phyloP scores from a whole-genome alignment of 768 basidiomycete genomes.

The Mrakia frigida region DNA sequence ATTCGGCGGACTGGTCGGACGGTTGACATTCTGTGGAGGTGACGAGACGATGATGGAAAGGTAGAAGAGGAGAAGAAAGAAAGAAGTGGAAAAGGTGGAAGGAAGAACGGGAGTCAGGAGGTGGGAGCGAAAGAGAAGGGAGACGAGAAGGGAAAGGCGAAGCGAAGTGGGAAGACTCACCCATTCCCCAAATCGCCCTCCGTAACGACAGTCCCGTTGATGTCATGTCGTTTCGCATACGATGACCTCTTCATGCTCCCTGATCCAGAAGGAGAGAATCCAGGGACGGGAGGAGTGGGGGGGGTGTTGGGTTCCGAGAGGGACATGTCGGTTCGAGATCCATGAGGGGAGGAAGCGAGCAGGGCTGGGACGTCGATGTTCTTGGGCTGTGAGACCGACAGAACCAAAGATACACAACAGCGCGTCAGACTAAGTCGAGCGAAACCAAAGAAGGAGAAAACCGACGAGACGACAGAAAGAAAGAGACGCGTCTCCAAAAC shows the following conservation, averaged over 20 bases:
- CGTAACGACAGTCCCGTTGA: slow-evolving; percentile 36
- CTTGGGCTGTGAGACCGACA: neutral
- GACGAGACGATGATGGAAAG: too few relatives aligned
- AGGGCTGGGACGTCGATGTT: slow-evolving; percentile 4
- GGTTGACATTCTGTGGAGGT: slow-evolving; percentile 57
- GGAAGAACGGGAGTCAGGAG: neutral
- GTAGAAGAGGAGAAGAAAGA: neutral
- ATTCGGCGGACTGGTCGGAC: slow-evolving; percentile 91
- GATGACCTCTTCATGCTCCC: slow-evolving; percentile 26
- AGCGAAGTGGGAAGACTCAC: slow-evolving; percentile 17
- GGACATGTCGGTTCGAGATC: neutral
- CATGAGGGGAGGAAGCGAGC: neutral
- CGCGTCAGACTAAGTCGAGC: neutral
- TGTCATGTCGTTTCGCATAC: slow-evolving; percentile 32
- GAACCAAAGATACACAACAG: neutral
- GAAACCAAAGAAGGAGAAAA: neutral
- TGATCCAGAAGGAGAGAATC: neutral
- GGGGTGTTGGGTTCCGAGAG: slow-evolving; percentile 3
- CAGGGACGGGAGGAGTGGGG: neutral
- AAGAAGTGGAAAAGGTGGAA: neutral
- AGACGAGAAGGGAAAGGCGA: neutral
- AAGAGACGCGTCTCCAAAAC: neutral
- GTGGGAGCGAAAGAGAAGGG: neutral
- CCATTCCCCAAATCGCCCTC: slow-evolving; percentile 36
- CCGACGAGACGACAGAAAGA: too few relatives aligned